Evolutionary conservation across 345 rosid species (phyloP), one percentile per base, ranked within the genome.

Genomic region (Corchorus capsularis): DNA sequence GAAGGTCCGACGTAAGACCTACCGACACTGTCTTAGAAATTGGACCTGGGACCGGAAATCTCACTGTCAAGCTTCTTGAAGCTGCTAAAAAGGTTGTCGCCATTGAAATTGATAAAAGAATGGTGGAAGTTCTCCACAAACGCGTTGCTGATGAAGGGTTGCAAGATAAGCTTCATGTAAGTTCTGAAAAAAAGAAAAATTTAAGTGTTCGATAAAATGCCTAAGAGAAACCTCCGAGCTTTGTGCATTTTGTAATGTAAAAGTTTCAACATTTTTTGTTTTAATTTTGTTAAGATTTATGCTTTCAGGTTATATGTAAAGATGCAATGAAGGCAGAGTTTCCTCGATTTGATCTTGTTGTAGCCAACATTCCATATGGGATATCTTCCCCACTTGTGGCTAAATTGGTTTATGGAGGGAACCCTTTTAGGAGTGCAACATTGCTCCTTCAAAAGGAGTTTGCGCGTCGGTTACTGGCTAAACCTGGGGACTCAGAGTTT

Each of bases 361-460:
- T 93, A 16, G 98, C 94, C 1, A 96, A 93, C 73, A 91, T 93
- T 74, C 97, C 99, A 0, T 93, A 93, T 50, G 86, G 88, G 20
- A 93, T 96, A 83, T 93, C 98, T 3, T 93, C 98, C 2, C 95
- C 97, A 56, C 89, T 96, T 1, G 77, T 90, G 68, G 87, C 89
- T 14, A 96, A 96, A 82, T 82, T 96, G 84, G 94, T 93, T 32
- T 91, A 88, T 53, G 96, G 95, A 69, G 53, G 75, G 49, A 83
- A 78, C 46, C 74, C 74, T 8, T 96, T 89, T 81, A 84, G 94
- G 49, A 91, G 88, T 22, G 91, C 96, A 0, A 92, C 99, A 0
- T 93, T 93, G 73, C 89, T 96, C 50, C 92, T 96, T 79, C 99
- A 96, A 76, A 93, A 93, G 79, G 98, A 96, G 86, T 96, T 92